Evolutionary conservation across 2,329 filamentous ascomycete species (phyloP), one percentile per base, ranked within the genome.

Genomic region (Fusarium nanum): DNA sequence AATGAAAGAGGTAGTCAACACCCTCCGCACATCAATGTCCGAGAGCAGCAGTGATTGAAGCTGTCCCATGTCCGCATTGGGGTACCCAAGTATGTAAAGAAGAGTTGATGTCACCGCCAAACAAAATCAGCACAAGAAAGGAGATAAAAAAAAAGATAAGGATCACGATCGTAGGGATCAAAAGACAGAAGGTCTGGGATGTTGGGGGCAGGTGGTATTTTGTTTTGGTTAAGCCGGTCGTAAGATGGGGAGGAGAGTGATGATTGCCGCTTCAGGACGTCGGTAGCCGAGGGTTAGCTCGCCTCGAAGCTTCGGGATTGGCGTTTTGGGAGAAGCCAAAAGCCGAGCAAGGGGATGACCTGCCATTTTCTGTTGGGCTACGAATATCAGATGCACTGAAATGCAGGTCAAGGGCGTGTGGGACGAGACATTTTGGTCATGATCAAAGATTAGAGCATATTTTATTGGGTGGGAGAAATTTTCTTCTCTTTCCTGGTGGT

Each of bases 251-350:
- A 53, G 55, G 42, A 44, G 40, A 56, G 58, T 57, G 13, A 27
- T 56, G 58, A 70, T 62, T 63, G 42, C 60, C 66, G 58, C 56
- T 52, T 60, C 58, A 63, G 66, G 61, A 60, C 55, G 62, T 74
- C 72, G 72, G 72, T 74, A 74, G 66, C 72, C 72, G 72, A 74
- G 72, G 69, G 49, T 42, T 52, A 58, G 46, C 60, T 73, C 71
- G 69, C 70, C 52, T 56, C 64, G 61, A 63, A 30, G 56, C 48
- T 68, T 72, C 70, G 70, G 70, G 60, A 61, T 62, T 69, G 67
- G 66, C 61, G 67, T 56, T 56, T 41, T 27, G 30, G 37, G 25
- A 30, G 28, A 48, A 56, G 63, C 58, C 65, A 69, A 69, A 52
- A 69, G 56, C 70, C 72, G 70, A 74, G 68, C 56, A 63, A 47